Conservation (phyloP, 2,329 filamentous ascomycete species). For the Hypoxylon rubiginosum region DNA sequence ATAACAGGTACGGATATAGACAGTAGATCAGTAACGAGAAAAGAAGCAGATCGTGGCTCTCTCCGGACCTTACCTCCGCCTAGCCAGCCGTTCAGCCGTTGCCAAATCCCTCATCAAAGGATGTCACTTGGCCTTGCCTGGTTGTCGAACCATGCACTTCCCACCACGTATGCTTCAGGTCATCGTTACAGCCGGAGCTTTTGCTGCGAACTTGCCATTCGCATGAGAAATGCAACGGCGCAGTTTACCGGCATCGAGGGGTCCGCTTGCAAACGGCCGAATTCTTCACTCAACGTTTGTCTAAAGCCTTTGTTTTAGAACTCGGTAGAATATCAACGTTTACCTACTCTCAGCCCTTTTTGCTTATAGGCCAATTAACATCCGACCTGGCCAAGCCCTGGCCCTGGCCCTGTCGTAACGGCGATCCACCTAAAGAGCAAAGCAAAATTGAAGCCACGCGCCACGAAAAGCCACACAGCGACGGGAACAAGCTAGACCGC, state of each 20-base stretch:
- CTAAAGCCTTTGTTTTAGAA: slow-evolving; percentile 29
- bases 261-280: background rate
- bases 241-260: slow-evolving; percentile 3
- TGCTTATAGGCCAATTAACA: slow-evolving; percentile 24
- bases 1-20: no score
- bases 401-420: background rate
- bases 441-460: background rate
- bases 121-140: slow-evolving; percentile 10
- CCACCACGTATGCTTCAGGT: background rate
- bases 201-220: slow-evolving; percentile 27
- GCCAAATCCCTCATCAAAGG: slow-evolving; percentile 12
- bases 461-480: background rate
- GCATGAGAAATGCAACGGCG: background rate
- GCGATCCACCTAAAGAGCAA: slow-evolving; percentile 8
- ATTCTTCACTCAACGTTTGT: background rate
- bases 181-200: slow-evolving; percentile 34
- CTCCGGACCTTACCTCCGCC: slow-evolving; percentile 25
- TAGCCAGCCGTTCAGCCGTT: background rate
- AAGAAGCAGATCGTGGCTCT: background rate
- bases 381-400: background rate
- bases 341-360: slow-evolving; percentile 25
- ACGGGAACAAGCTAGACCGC: background rate
- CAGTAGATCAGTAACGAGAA: background rate
- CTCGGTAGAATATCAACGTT: slow-evolving; percentile 18
- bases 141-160: background rate